Conservation (phyloP, 2,329 filamentous ascomycete genomes). For the Helotiales sp. region DNA sequence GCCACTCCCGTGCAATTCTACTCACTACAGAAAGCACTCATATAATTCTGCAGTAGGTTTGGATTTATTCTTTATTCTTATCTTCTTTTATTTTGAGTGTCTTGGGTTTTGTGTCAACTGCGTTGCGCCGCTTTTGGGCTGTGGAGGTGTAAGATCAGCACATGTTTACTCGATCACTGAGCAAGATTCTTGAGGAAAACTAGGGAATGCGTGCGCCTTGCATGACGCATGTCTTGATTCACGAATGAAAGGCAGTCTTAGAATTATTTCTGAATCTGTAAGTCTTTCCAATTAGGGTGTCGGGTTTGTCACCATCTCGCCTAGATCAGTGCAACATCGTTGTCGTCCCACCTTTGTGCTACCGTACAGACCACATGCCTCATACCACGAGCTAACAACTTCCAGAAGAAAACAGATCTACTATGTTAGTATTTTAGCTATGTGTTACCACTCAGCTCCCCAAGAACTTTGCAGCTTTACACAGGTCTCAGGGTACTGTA, state of each 20-base stretch:
- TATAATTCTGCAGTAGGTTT: not conserved
- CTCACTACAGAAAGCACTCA: not conserved
- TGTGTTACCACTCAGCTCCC: not conserved
- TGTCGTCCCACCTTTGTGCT: not conserved
- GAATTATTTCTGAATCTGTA: not conserved
- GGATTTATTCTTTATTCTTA: not conserved
- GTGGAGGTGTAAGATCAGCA: not conserved
- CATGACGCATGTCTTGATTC: not conserved
- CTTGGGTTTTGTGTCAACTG: not conserved
- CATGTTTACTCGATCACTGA: not conserved
- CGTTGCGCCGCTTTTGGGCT: not conserved
- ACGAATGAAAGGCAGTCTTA: too few species aligned
- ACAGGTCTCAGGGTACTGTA: not conserved
- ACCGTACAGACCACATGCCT: not conserved
- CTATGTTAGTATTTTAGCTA: not conserved
- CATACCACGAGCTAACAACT: not conserved
- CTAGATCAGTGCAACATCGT: constrained; percentile 5
- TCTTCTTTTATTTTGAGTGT: not conserved
- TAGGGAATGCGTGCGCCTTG: not conserved
- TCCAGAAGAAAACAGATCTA: not conserved
- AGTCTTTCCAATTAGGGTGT: not conserved
- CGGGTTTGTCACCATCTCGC: too few species aligned
- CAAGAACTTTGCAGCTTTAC: not conserved
- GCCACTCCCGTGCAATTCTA: not conserved
- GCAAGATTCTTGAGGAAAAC: not conserved